Evolutionary conservation across 345 rosid species (phyloP), one percentile per base, ranked within the genome.

Genomic region (Hibiscus trionum): DNA sequence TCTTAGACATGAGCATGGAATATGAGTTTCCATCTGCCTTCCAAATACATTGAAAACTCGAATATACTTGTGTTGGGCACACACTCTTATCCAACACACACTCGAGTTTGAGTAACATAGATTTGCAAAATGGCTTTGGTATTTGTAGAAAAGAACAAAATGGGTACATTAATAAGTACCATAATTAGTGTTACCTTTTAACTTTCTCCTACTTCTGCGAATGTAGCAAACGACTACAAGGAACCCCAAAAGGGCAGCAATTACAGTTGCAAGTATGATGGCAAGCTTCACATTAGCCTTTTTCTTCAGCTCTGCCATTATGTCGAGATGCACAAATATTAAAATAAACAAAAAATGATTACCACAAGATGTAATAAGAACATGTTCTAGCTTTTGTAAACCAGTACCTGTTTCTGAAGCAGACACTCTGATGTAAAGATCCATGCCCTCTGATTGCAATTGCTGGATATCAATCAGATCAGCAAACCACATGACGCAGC

Each of bases 401-500:
- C 26, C 5, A 55, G 27, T 55, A 55, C 29, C 73, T 39, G 73
- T 16, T 78, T 70, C 81, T 39, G 73, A 78, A 42, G 75, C 63
- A 7, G 97, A 84, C 16, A 93, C 93, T 75, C 72, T 90, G 7
- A 84, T 83, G 71, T 72, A 70, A 66, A 93, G 71, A 87, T 78
- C 77, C 91, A 52, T 80, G 82, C 50, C 74, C 14, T 29, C 61
- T 3, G 72, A 26, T 55, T 37, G 24, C 11, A 61, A 59, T 27
- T 65, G 66, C 47, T 59, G 71, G 7, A 74, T 65, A 60, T 78
- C 78, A 65, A 70, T 6, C 8, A 74, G 72, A 58, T 66, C 77
- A 29, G 21, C 72, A n/a, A 42, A 74, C 72, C 77, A 74, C 35
- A 74, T 57, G 19, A 2, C 64, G 19, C 77, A 74, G 4, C 72